Percentiles rank a stretch among this genome's conserved stretches.
phyloP scores from a whole-genome alignment of 2,329 filamentous ascomycete species.

The Laburnicola sp. region DNA sequence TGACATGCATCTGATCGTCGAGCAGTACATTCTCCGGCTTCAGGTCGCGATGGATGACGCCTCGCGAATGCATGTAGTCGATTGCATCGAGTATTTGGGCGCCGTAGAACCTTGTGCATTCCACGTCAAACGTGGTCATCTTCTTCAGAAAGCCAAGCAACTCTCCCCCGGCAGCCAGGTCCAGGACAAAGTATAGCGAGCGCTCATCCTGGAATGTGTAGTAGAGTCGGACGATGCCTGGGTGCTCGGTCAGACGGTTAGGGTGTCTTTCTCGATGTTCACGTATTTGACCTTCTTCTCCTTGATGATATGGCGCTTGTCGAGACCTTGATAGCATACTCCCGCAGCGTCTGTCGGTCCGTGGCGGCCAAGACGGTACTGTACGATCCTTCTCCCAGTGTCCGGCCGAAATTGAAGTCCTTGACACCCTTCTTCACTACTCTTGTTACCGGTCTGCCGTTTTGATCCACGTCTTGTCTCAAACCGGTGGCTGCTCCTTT shows the following conservation, averaged over 20 bases:
- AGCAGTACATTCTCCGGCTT: conserved; percentile 97
- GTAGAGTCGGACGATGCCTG: conserved; percentile 92
- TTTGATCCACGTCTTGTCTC: conserved; percentile 80
- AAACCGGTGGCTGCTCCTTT: conserved; percentile 85
- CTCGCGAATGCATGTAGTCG: conserved; percentile 95
- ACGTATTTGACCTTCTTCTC: conserved; percentile 99
- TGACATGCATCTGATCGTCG: conserved; percentile 95
- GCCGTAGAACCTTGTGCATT: conserved; percentile 91
- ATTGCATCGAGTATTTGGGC: conserved; percentile 96
- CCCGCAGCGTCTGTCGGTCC: conserved; percentile 89
- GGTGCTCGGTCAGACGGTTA: conserved; percentile 97
- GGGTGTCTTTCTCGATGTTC: conserved; percentile 98
- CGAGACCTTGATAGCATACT: conserved; percentile 98
- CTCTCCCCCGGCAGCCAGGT: conserved; percentile 89
- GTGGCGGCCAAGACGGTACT: conserved; percentile 93
- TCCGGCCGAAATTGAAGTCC: conserved; percentile 90
- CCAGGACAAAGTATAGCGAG: conserved; percentile 94
- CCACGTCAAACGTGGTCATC: conserved; percentile 89
- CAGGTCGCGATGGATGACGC: conserved; percentile 93
- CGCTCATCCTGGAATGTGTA: conserved; percentile 98
- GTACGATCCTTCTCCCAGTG: conserved; percentile 95
- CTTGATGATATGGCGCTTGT: conserved; percentile 99
- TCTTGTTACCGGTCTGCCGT: conserved; percentile 77
- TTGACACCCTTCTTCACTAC: conserved; percentile 96
- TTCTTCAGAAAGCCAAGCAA: conserved; percentile 91